A percentile compares a stretch with the other conserved stretches of the same genome.
These are phyloP conservation scores for Ascocoryne sarcoides DNA, from an alignment of 2,329 filamentous ascomycete species.

Conservation along the genomic window DNA sequence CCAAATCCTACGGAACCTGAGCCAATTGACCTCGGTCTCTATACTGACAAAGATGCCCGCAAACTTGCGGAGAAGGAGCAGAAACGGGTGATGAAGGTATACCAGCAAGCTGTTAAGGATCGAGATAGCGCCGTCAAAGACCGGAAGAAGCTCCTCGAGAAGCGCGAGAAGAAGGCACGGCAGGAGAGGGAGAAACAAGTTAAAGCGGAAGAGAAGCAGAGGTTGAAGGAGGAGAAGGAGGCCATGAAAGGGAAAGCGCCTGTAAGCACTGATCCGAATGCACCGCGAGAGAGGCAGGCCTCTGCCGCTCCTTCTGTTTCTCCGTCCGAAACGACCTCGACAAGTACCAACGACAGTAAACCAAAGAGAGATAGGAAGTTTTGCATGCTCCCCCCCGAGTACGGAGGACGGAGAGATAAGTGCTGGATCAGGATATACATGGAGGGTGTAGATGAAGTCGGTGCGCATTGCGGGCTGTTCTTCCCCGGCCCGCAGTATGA, in stretches of 20 bases:
- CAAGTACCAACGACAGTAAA: conserved; percentile 16
- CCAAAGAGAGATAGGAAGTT: conserved; percentile 50
- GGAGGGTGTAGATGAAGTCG: conserved; percentile 75
- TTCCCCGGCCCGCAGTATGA: conserved; percentile 66
- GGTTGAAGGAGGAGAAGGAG: conserved; percentile 26
- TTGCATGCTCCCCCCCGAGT: conserved; percentile 58
- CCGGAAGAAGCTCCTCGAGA: conserved; percentile 50
- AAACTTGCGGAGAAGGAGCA: conserved; percentile 64
- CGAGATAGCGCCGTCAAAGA: conserved; percentile 56
- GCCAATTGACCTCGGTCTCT: conserved; percentile 47
- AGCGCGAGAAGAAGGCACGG: conserved; percentile 36
- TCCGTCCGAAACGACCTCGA: not conserved
- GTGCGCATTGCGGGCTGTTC: conserved; percentile 78
- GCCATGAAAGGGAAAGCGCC: conserved; percentile 18
- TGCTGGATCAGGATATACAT: conserved; percentile 76
- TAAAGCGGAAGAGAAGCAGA: conserved; percentile 26
- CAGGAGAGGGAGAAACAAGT: conserved; percentile 33
- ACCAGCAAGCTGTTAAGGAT: conserved; percentile 58
- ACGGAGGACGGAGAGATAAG: conserved; percentile 49
- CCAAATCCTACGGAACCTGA: conserved; percentile 44
- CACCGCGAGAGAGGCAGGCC: conserved; percentile 9
- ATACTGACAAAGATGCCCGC: conserved; percentile 54
- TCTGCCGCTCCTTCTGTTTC: conserved; percentile 8
- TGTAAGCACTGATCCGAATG: conserved; percentile 12
- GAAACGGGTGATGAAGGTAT: conserved; percentile 51